These are phyloP conservation scores for Fusarium sterilihyphosum DNA, from an alignment of 2,329 filamentous ascomycete genomes.

Conservation along the genomic window DNA sequence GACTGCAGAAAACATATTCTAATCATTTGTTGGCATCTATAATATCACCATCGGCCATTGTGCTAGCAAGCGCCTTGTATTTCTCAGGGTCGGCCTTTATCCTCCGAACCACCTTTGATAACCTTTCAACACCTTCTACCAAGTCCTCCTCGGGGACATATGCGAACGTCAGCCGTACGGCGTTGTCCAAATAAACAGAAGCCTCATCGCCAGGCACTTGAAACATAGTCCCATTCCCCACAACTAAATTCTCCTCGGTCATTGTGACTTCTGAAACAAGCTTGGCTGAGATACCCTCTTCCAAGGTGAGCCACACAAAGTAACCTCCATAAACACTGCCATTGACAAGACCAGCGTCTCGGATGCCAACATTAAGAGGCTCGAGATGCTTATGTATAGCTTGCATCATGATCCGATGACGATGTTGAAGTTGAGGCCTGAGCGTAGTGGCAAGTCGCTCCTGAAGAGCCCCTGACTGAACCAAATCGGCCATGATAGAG, in stretches of 20 bases:
- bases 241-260: constrained; percentile 71
- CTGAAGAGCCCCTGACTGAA: constrained; percentile 56
- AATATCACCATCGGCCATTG: constrained; percentile 22
- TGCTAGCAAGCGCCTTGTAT: constrained; percentile 35
- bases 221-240: constrained; percentile 77
- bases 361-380: constrained; percentile 67
- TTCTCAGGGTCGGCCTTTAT: constrained; percentile 45
- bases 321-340: constrained; percentile 77
- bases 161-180: constrained; percentile 75
- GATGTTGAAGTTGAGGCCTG: constrained; percentile 56
- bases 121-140: constrained; percentile 72
- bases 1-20: not conserved
- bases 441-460: constrained; percentile 54
- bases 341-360: constrained; percentile 51
- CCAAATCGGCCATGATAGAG: constrained; percentile 59
- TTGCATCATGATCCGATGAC: constrained; percentile 62
- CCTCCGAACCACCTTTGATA: constrained; percentile 59
- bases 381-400: constrained; percentile 69
- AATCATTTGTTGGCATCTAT: constrained; percentile 42
- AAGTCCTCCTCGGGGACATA: constrained; percentile 76
- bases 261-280: constrained; percentile 67
- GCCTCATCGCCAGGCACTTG: constrained; percentile 68
- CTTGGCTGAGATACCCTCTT: constrained; percentile 59
- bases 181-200: constrained; percentile 64
- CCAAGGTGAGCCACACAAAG: constrained; percentile 83